Percentiles rank a stretch among this genome's conserved stretches.
Evolutionary conservation across 306 rosid genomes (phyloP).

Genomic region (Crotalaria pallida): DNA sequence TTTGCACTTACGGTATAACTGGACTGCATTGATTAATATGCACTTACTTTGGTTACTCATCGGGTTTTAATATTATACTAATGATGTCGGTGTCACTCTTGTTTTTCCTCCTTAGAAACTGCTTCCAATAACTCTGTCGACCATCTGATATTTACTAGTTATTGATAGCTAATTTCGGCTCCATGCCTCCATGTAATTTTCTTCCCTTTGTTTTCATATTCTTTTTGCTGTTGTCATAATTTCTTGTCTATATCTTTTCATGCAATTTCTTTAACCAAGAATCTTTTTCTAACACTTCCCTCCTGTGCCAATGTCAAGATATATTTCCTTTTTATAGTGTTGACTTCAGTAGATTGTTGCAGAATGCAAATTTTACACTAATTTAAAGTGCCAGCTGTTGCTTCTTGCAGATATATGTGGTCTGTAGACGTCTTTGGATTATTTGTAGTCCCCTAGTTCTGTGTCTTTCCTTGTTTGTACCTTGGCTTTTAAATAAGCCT

Average conservation of each 20-base stretch:
- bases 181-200: not conserved
- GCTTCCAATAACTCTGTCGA: not conserved
- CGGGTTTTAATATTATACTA: not conserved
- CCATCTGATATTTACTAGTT: not conserved
- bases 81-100: not conserved
- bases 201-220: not conserved
- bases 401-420: constrained; percentile 27
- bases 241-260: not conserved
- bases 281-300: not conserved
- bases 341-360: not conserved
- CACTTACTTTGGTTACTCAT: not conserved
- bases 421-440: constrained; percentile 22
- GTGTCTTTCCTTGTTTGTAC: constrained; percentile 18
- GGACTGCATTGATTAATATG: not conserved
- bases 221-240: not conserved
- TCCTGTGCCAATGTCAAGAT: not conserved
- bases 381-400: constrained; percentile 12
- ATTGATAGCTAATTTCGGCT: constrained; percentile 1
- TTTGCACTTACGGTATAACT: no score
- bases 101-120: not conserved
- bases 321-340: constrained; percentile 6
- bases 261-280: not conserved
- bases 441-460: constrained; percentile 16
- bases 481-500: constrained; percentile 8
- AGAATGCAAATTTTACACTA: not conserved